Conservation (phyloP, 345 rosid genomes). For the Aquilaria malaccensis region DNA sequence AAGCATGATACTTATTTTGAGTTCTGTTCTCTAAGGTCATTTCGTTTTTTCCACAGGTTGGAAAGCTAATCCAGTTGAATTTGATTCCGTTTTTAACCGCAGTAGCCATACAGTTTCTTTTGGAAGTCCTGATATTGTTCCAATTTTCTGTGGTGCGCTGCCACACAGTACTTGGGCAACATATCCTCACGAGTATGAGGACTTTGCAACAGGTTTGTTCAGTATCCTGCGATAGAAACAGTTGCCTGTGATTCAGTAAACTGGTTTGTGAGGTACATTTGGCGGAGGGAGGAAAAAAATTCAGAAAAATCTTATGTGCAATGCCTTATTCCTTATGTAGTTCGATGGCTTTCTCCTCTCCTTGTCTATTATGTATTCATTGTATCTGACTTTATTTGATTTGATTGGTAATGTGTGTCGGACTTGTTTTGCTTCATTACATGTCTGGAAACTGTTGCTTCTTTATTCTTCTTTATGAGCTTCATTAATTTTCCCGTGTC, state of each 20-base stretch:
- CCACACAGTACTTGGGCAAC: conserved; percentile 81
- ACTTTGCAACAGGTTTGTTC: conserved; percentile 83
- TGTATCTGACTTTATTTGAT: too few species aligned
- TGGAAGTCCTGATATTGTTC: conserved; percentile 96
- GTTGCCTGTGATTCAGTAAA: conserved; percentile 1
- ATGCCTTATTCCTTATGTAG: too few species aligned
- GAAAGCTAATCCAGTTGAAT: conserved; percentile 98
- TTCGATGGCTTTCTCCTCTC: too few species aligned
- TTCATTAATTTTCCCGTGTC: too few species aligned
- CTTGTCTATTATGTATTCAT: too few species aligned
- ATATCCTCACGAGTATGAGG: conserved; percentile 90
- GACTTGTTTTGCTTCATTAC: too few species aligned
- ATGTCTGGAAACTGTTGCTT: too few species aligned
- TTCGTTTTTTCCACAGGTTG: conserved; percentile 53
- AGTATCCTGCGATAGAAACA: conserved; percentile 6
- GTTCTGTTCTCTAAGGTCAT: conserved; percentile 7
- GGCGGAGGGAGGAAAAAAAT: too few species aligned
- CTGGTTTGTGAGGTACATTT: too few species aligned
- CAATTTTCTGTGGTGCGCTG: conserved; percentile 84
- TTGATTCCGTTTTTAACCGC: conserved; percentile 88
- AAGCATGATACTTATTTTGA: background rate
- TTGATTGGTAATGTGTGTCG: too few species aligned
- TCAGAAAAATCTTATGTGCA: too few species aligned
- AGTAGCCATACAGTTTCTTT: conserved; percentile 74
- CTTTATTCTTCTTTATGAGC: too few species aligned